Evolutionary conservation across 2,329 filamentous ascomycete genomes (phyloP), one percentile per base, ranked within the genome.

Genomic region (Penicillium sp.): DNA sequence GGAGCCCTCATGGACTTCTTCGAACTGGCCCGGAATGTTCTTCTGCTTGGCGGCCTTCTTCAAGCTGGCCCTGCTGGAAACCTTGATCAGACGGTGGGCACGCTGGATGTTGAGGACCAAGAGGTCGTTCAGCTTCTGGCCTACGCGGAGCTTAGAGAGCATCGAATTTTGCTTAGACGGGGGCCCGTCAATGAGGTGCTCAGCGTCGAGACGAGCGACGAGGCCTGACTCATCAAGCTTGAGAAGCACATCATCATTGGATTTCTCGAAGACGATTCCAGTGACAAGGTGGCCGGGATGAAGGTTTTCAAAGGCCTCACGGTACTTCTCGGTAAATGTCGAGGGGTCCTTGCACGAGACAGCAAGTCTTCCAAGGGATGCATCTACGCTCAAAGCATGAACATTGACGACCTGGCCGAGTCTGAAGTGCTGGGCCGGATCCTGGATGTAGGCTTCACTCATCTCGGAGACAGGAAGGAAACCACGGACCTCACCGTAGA

Each of bases 381-480:
- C 79, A 65, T 96, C 87, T 49, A 97, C 86, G 49, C 88, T 89
- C 34, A 96, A 75, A n/a, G 95, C 86, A 68, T 93, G 90, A 21
- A 97, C 90, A 68, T 86, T 95, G 63, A 99, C 88, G 2, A 96
- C 93, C 72, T 99, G 94, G 0, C 94, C 95, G 43, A 87, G 77
- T 36, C 88, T 87, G 79, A 99, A 99, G 75, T 97, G 92, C 68
- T 95, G 87, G 45, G 84, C 85, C 5, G 94, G 92, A 68, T 97
- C 90, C 64, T 89, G 85, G 68, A 99, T 97, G 70, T 89, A 97
- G 11, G 92, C 92, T 72, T 99, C 94, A 72, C 94, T 97, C 94
- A 99, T 99, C 75, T 99, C 93, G 1, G 90, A 90, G 0, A 96
- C 87, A 2, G 94, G 94, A 53, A 99, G 81, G 78, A 95, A 99